Percentiles rank a stretch among this genome's conserved stretches.
Conservation (phyloP, 495 filamentous ascomycete species). For the Chaetomium fimeti region DNA sequence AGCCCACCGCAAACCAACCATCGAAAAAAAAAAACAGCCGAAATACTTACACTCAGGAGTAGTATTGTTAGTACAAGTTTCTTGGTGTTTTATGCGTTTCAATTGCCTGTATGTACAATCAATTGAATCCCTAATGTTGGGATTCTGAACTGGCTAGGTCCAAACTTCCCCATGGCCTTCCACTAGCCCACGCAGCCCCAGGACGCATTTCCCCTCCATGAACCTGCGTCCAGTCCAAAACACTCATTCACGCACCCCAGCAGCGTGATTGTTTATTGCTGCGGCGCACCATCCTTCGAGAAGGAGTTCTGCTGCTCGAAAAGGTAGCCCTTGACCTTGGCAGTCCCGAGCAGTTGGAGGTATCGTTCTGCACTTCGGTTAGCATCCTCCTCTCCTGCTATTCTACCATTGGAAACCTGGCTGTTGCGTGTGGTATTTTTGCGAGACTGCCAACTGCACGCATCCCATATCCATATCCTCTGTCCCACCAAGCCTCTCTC, state of each 20-base stretch:
- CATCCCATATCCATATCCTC: neutral
- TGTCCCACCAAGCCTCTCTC: neutral
- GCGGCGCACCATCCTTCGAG: conserved; percentile 44
- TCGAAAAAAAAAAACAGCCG: neutral
- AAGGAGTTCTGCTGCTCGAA: conserved; percentile 91
- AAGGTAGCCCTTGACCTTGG: conserved; percentile 82
- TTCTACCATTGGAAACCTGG: no score
- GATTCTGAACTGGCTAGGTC: neutral
- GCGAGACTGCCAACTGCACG: neutral
- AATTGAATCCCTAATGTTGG: conserved; percentile 11
- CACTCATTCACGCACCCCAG: neutral
- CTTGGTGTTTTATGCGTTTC: conserved; percentile 9
- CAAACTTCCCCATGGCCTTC: neutral
- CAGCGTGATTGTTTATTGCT: conserved; percentile 13
- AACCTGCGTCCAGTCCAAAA: neutral
- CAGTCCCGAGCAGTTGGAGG: conserved; percentile 80
- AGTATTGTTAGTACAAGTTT: neutral
- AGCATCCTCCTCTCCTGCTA: neutral
- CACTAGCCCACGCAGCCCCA: neutral
- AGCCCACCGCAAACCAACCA: neutral
- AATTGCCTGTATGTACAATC: conserved; percentile 24
- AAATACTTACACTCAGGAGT: neutral
- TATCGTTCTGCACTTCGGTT: conserved; percentile 69
- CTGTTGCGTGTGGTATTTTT: neutral
- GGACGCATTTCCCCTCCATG: neutral